phyloP scores from a whole-genome alignment of 2,329 filamentous ascomycete genomes.

The Fusarium globosum region DNA sequence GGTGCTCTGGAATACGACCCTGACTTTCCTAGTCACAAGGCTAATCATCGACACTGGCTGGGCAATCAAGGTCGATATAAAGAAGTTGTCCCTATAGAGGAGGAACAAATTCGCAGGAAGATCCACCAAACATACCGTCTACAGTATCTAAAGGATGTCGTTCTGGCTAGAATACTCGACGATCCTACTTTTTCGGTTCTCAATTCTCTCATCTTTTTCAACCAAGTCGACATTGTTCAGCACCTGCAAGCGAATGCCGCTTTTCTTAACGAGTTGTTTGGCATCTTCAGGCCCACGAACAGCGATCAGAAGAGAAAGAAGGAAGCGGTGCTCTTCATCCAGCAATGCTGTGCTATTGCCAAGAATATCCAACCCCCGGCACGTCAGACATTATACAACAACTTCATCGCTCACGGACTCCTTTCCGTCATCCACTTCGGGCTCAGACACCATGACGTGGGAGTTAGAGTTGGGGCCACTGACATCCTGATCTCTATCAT shows the following conservation, averaged over 20 bases:
- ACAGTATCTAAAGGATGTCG: slow-evolving; percentile 98
- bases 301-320: slow-evolving; percentile 80
- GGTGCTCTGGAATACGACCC: slow-evolving; percentile 98
- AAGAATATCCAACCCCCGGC: slow-evolving; percentile 92
- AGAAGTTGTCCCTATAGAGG: slow-evolving; percentile 93
- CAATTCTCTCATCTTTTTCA: slow-evolving; percentile 98
- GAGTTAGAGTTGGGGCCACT: slow-evolving; percentile 89
- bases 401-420: slow-evolving; percentile 88
- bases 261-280: slow-evolving; percentile 88
- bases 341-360: slow-evolving; percentile 93
- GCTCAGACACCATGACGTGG: slow-evolving; percentile 83
- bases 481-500: slow-evolving; percentile 95
- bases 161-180: slow-evolving; percentile 93
- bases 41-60: slow-evolving; percentile 94
- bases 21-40: slow-evolving; percentile 97
- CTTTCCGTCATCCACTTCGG: slow-evolving; percentile 93
- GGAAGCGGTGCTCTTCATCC: slow-evolving; percentile 94
- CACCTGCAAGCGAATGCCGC: slow-evolving; percentile 85
- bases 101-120: slow-evolving; percentile 83
- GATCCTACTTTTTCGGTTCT: slow-evolving; percentile 98
- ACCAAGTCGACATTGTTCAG: slow-evolving; percentile 97
- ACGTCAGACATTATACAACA: slow-evolving; percentile 85
- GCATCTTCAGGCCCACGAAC: slow-evolving; percentile 78
- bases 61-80: slow-evolving; percentile 91
- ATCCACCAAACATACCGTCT: slow-evolving; percentile 97